phyloP scores from a whole-genome alignment of 2,329 filamentous ascomycete genomes.

The Fusarium liriodendri region DNA sequence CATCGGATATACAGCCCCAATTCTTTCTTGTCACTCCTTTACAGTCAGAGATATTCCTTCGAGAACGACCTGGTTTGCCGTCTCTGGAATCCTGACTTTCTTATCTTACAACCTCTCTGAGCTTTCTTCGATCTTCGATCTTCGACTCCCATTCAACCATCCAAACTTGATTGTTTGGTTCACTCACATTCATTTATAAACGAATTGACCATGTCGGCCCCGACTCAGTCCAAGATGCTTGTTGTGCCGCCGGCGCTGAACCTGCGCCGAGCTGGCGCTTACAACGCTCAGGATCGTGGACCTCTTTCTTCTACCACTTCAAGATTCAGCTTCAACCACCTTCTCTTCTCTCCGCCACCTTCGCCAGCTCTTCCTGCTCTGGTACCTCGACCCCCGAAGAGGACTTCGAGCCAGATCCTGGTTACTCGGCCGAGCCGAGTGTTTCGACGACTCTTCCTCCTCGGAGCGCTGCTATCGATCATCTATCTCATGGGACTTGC shows the following conservation, averaged over 20 bases:
- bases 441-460: conserved; percentile 66
- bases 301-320: conserved; percentile 71
- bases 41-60: background rate
- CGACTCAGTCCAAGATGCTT: conserved; percentile 62
- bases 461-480: conserved; percentile 61
- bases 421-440: conserved; percentile 66
- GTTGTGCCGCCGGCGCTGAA: conserved; percentile 67
- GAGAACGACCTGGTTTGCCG: conserved; percentile 17
- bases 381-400: conserved; percentile 70
- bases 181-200: background rate
- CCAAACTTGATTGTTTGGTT: conserved; percentile 22
- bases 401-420: conserved; percentile 63
- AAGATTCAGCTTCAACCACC: conserved; percentile 74
- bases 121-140: conserved; percentile 37
- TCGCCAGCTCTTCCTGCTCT: conserved; percentile 78
- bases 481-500: conserved; percentile 58
- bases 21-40: conserved; percentile 29
- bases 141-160: conserved; percentile 31
- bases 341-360: conserved; percentile 74
- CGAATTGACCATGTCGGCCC: conserved; percentile 52
- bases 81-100: conserved; percentile 4
- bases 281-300: conserved; percentile 63
- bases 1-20: conserved; percentile 9
- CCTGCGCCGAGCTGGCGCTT: conserved; percentile 68
- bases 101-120: conserved; percentile 6